Percentiles rank a stretch among this genome's conserved stretches.
phyloP scores from a whole-genome alignment of 2,329 filamentous ascomycete species.

The Colletotrichum salicis region DNA sequence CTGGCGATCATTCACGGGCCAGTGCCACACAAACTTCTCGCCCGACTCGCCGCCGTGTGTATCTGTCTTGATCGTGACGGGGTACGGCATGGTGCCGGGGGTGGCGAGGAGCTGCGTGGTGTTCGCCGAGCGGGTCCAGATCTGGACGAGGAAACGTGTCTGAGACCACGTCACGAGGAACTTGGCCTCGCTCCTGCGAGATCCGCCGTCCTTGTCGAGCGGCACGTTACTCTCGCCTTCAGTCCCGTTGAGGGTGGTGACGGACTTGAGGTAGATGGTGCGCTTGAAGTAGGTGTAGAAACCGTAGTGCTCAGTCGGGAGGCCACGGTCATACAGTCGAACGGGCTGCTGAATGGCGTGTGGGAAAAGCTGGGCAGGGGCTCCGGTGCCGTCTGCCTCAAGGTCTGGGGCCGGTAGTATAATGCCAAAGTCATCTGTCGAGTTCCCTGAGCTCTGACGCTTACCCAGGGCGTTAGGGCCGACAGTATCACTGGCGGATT shows the following conservation, averaged over 20 bases:
- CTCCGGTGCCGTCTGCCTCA: constrained; percentile 76
- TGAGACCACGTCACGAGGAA: constrained; percentile 68
- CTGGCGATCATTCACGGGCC: constrained; percentile 59
- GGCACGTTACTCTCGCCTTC: constrained; percentile 51
- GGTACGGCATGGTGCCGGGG: constrained; percentile 72
- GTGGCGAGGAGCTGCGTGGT: constrained; percentile 54
- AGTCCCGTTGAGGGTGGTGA: constrained; percentile 58
- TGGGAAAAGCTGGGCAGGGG: constrained; percentile 77
- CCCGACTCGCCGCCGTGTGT: constrained; percentile 68
- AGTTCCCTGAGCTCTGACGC: constrained; percentile 42
- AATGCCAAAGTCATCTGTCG: constrained; percentile 11
- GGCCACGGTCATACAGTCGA: constrained; percentile 84
- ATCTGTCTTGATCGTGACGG: constrained; percentile 69
- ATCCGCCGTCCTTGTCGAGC: constrained; percentile 66
- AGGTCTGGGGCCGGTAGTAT: constrained; percentile 71
- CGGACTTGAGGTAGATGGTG: constrained; percentile 80
- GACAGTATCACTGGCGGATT: constrained; percentile 51
- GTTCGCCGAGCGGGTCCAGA: constrained; percentile 67
- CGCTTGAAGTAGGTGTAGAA: constrained; percentile 95
- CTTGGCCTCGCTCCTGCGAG: constrained; percentile 62
- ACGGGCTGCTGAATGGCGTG: constrained; percentile 80
- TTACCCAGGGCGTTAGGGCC: constrained; percentile 42
- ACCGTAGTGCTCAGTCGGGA: constrained; percentile 86
- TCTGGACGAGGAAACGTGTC: constrained; percentile 71
- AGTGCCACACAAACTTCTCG: constrained; percentile 65